Base-by-base conservation (phyloP, 208 protist genomes). In the Endotrypanum monterogeii region DNA sequence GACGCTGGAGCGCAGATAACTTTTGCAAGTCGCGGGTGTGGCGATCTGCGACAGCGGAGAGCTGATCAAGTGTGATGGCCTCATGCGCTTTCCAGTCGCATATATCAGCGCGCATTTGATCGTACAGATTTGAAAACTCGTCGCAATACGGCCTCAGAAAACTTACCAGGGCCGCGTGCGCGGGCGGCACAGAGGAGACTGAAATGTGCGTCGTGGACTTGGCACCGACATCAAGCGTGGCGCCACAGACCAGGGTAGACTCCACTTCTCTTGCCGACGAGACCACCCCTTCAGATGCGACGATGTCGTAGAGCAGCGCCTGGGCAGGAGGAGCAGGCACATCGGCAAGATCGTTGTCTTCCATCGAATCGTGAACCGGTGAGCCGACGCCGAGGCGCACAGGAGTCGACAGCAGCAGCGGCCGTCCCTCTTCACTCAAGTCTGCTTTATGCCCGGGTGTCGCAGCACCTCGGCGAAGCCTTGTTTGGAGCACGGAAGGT, bases 61-160 rank as follows among this genome's bases (percentile, higher is more conserved):
- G 65, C 32, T 57, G 37, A 4, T 35, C 46, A 3, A 81, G 58
- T 57, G 66, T 72, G 7, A 37, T 55, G 5, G 44, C 65, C 50
- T 81, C 76, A 41, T 68, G 35, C 35, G 71, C 55, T 6, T 51
- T n/a, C 76, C 76, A 81, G 28, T 55, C 66, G 12, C 14, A 54
- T 4, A 73, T 66, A 11, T 73, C 76, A 6, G 56, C 30, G 3
- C 71, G 66, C 76, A 81, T 76, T 32, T 62, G 39, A 1, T 9
- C 63, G 32, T 63, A 81, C 32, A 75, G 32, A 0, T 25, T 3
- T 8, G 51, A 52, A 41, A 81, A 73, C 76, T 76, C 63, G 14
- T 73, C 71, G 51, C 71, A 75, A 71, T 81, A 81, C 7, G 76
- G 76, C 28, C 14, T 39, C 3, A 80, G 37, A 61, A 55, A 81